Base-by-base conservation (phyloP, 768 basidiomycete genomes). In the Pseudohyphozyma bogoriensis region DNA sequence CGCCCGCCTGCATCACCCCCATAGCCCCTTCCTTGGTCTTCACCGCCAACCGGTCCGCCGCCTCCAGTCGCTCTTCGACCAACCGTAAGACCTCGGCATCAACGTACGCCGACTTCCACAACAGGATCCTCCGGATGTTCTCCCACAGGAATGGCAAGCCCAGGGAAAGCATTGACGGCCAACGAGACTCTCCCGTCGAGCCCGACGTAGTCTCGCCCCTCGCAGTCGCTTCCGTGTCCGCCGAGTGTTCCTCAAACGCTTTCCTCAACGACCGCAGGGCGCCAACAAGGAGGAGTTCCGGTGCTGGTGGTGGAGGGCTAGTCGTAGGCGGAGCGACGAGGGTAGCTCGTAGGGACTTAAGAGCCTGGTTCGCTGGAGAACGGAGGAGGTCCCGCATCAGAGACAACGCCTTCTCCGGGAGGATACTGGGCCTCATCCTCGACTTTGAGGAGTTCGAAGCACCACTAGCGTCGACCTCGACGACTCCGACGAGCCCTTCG, bases 281-380 rank as follows among this genome's bases (percentile, higher is more conserved):
- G 33, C 70, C 68, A 47, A 69, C 63, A 35, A 69, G 59, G 44
- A 70, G 60, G 28, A 67, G 69, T 20, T 62, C 58, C 3, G 66
- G 63, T 4, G 56, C 39, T 6, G 56, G 53, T 42, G 63, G 51
- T 28, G 39, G 26, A 1, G 55, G 28, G 10, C 31, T 45, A 11
- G 50, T 18, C 5, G 56, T 8, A 5, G 65, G 66, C 0, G 64
- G 67, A 2, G 58, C 57, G 36, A 65, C 36, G 36, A 66, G 63
- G 3, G 60, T 59, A 4, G 24, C 39, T 6, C 70, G 61, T 4
- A 71, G 63, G 12, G 63, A 68, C 37, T 66, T 65, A 33, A 65
- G 59, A 3, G 70, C 69, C 54, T 71, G 70, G 58, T 71, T 71
- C 20, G 67, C 66, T 5, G 70, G 66, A 18, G 70, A 71, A 36